These are phyloP conservation scores for Closterium sp. DNA, from an alignment of 139 green algal genomes.

Conservation along the genomic window DNA sequence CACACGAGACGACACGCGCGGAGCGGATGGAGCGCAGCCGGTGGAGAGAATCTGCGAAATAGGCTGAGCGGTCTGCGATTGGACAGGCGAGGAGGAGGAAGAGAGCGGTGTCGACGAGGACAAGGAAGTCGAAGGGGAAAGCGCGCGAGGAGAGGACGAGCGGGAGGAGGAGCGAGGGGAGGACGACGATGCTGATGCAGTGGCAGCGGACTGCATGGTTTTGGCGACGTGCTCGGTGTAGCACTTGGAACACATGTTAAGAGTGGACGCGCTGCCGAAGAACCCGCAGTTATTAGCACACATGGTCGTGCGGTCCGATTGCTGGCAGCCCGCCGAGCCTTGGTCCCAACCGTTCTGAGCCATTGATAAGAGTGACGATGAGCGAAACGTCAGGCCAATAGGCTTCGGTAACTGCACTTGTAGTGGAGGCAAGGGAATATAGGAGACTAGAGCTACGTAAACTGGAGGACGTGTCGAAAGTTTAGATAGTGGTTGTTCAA, in stretches of 20 bases:
- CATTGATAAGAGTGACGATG: background rate
- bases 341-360: conserved; percentile 38
- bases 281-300: conserved; percentile 52
- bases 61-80: background rate
- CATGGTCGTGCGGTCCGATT: conserved; percentile 22
- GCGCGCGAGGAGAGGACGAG: background rate
- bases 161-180: background rate
- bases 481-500: too few species aligned
- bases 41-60: background rate
- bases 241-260: conserved; percentile 56
- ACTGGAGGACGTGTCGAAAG: too few species aligned
- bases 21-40: background rate
- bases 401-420: background rate
- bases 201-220: background rate
- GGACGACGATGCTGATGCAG: background rate
- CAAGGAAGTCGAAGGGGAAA: background rate
- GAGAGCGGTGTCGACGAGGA: background rate
- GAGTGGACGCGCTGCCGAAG: conserved; percentile 33
- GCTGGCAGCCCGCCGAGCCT: conserved; percentile 23
- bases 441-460: too few species aligned
- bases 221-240: conserved; percentile 19
- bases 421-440: too few species aligned
- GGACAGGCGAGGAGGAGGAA: background rate
- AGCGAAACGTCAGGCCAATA: background rate
- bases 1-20: background rate